These are phyloP conservation scores for Neonectria faginata DNA, from an alignment of 2,329 filamentous ascomycete genomes.

Conservation along the genomic window DNA sequence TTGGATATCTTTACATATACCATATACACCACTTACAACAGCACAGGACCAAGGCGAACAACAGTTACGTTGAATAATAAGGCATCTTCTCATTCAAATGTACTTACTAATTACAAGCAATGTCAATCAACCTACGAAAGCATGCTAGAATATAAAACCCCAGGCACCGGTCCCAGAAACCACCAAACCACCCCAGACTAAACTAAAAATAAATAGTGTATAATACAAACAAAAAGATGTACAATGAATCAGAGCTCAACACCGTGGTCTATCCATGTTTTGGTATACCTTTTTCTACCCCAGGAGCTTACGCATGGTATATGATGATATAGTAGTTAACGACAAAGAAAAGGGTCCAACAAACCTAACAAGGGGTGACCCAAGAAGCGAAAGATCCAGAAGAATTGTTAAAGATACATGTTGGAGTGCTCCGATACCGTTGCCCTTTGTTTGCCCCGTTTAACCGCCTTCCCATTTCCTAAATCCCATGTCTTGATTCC, in stretches of 20 bases:
- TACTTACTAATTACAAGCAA: neutral
- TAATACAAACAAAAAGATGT: slow-evolving; percentile 25
- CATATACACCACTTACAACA: neutral
- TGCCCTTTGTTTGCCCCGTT: slow-evolving; percentile 21
- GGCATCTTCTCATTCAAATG: neutral
- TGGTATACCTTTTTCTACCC: slow-evolving; percentile 48
- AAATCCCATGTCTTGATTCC: slow-evolving; percentile 23
- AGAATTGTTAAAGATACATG: slow-evolving; percentile 36
- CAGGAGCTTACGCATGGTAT: slow-evolving; percentile 44
- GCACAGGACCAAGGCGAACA: neutral
- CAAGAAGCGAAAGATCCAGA: slow-evolving; percentile 31
- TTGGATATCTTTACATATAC: neutral
- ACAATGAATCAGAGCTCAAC: slow-evolving; percentile 35
- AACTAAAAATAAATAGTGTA: slow-evolving; percentile 15
- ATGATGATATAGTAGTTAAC: slow-evolving; percentile 36
- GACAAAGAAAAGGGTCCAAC: slow-evolving; percentile 27
- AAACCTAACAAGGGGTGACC: slow-evolving; percentile 24
- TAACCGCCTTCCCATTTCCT: slow-evolving; percentile 21
- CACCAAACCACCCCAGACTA: neutral
- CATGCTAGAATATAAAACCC: slow-evolving; percentile 1
- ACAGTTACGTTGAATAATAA: too few species aligned
- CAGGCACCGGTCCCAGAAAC: neutral
- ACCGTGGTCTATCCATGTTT: slow-evolving; percentile 46
- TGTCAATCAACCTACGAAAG: neutral
- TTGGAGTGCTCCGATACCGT: slow-evolving; percentile 25